Evolutionary conservation across 2,329 filamentous ascomycete species (phyloP).

Genomic region (Juglanconis juglandina): DNA sequence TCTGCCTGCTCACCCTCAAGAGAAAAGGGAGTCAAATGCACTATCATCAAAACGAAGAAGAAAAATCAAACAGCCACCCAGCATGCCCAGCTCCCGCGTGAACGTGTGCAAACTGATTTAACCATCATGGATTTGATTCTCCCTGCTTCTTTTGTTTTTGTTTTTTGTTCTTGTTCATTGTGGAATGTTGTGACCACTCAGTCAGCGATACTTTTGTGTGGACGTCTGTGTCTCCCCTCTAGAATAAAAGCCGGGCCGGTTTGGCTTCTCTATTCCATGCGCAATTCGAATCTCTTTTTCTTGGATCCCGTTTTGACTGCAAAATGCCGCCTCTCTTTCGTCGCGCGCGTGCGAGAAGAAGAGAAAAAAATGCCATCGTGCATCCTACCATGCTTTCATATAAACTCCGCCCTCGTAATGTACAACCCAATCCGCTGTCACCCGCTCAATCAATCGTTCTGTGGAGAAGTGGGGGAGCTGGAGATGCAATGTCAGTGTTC

Average conservation of each 20-base stretch:
- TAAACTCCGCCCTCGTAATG: constrained; percentile 1
- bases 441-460: constrained; percentile 29
- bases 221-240: not conserved
- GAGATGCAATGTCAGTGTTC: not conserved
- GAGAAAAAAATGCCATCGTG: constrained; percentile 14
- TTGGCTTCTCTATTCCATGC: not conserved
- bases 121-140: not conserved
- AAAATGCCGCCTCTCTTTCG: not conserved
- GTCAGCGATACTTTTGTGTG: not conserved
- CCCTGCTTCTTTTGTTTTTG: not conserved
- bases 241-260: not conserved
- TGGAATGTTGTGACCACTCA: not conserved
- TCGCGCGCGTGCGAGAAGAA: not conserved
- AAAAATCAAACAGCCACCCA: not conserved
- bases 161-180: not conserved
- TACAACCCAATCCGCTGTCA: constrained; percentile 13
- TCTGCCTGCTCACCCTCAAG: not conserved
- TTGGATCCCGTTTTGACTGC: not conserved
- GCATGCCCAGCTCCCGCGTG: not conserved
- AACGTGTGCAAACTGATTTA: not conserved
- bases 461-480: constrained; percentile 38
- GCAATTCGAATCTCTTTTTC: not conserved
- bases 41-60: not conserved
- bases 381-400: constrained; percentile 26
- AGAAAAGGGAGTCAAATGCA: not conserved